phyloP scores from a whole-genome alignment of 345 rosid species.

The Salix exigua region DNA sequence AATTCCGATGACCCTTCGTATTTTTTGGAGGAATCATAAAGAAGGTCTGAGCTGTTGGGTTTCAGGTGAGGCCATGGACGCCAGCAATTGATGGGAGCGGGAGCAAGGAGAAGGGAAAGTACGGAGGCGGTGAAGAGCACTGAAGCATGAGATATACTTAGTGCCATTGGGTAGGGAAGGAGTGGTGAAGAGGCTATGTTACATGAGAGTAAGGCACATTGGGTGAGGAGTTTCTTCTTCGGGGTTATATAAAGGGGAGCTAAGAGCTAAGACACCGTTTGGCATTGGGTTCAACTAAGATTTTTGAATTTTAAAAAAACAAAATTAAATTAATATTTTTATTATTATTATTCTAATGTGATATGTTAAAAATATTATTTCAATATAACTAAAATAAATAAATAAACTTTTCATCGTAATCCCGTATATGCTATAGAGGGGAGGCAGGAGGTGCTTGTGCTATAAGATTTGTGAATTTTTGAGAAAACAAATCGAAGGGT shows the following conservation, averaged over 20 bases:
- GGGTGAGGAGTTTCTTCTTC: neutral
- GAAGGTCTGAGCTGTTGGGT: slow-evolving; percentile 48
- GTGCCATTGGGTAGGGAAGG: slow-evolving; percentile 4
- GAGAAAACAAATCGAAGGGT: neutral
- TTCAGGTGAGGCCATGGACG: slow-evolving; percentile 67
- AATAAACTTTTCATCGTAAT: too few relatives aligned
- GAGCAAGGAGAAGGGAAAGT: slow-evolving; percentile 22
- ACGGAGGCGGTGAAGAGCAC: neutral
- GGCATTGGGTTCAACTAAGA: too few relatives aligned
- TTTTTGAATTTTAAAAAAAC: too few relatives aligned
- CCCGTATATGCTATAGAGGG: too few relatives aligned
- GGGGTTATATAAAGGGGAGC: neutral
- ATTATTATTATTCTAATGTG: too few relatives aligned
- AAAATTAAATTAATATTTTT: too few relatives aligned
- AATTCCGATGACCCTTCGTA: slow-evolving; percentile 94
- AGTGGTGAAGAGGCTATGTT: neutral
- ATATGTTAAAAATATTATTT: too few relatives aligned
- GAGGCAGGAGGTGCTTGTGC: neutral
- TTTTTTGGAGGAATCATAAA: slow-evolving; percentile 58
- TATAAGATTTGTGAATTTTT: neutral
- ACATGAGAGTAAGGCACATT: neutral
- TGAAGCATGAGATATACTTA: neutral
- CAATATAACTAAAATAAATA: too few relatives aligned
- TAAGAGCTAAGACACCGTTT: too few relatives aligned
- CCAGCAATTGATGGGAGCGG: slow-evolving; percentile 26